A percentile compares a stretch with the other conserved stretches of the same genome.
Evolutionary conservation across 352 stramenopile species (phyloP).

Genomic region (Aphanomyces cochlioides): DNA sequence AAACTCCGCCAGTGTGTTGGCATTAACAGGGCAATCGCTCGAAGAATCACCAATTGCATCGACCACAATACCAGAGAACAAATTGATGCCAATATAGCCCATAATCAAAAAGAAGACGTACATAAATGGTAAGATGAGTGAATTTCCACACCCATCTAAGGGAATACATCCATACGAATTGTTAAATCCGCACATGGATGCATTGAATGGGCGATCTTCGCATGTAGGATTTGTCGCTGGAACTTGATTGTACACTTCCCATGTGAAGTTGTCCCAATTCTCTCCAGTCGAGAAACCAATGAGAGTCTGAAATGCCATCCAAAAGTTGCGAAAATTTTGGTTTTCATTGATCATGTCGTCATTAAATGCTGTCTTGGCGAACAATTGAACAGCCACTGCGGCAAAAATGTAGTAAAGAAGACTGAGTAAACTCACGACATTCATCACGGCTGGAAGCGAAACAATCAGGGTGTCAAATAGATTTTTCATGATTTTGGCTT

Average conservation of each 20-base stretch:
- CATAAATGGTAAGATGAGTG: slow-evolving; percentile 53
- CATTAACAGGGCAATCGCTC: slow-evolving; percentile 41
- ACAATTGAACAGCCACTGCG: slow-evolving; percentile 87
- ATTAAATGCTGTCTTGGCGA: slow-evolving; percentile 75
- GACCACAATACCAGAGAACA: slow-evolving; percentile 68
- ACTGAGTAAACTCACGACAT: slow-evolving; percentile 83
- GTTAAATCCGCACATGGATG: slow-evolving; percentile 57
- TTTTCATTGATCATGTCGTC: slow-evolving; percentile 57
- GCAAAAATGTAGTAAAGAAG: slow-evolving; percentile 92
- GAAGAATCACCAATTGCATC: slow-evolving; percentile 54
- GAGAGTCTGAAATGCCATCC: slow-evolving; percentile 57
- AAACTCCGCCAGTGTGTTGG: slow-evolving; percentile 47
- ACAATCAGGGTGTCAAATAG: slow-evolving; percentile 87
- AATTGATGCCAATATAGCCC: slow-evolving; percentile 56
- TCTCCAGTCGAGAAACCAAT: slow-evolving; percentile 89
- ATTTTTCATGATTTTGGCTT: slow-evolving; percentile 68
- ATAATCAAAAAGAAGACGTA: slow-evolving; percentile 86
- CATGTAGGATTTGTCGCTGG: slow-evolving; percentile 36
- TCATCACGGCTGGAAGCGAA: slow-evolving; percentile 79
- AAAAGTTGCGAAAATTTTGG: slow-evolving; percentile 86
- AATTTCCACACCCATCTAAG: slow-evolving; percentile 65
- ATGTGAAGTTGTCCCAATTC: slow-evolving; percentile 90
- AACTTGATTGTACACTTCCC: slow-evolving; percentile 63
- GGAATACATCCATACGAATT: slow-evolving; percentile 44
- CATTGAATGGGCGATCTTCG: slow-evolving; percentile 48